A percentile compares a stretch with the other conserved stretches of the same genome.
Evolutionary conservation across 805 yeast species (phyloP).

Genomic region (Saccharomycopsis malanga): DNA sequence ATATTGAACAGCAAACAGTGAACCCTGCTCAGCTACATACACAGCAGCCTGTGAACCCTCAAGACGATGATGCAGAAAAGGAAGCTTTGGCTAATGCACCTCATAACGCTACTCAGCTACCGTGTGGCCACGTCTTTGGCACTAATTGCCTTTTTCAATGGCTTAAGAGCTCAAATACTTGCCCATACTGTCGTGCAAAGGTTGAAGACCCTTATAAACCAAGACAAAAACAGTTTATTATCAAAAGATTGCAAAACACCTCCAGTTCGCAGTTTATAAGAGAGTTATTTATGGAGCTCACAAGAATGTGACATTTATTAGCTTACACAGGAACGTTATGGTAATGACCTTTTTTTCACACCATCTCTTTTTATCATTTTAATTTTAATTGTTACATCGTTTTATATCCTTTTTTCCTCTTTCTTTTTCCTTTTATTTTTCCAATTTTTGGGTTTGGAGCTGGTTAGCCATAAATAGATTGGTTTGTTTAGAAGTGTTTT

Average conservation of each 20-base stretch:
- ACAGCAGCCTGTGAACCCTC: background rate
- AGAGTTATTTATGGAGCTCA: background rate
- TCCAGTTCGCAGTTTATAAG: background rate
- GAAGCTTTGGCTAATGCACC: background rate
- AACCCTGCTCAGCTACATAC: background rate
- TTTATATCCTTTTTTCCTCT: background rate
- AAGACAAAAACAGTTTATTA: background rate
- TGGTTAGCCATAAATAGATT: no score
- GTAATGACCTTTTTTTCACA: background rate
- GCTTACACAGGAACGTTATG: background rate
- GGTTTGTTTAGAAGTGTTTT: no score
- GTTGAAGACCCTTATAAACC: slow-evolving; percentile 31
- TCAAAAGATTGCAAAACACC: background rate
- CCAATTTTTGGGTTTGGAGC: background rate
- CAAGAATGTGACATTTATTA: background rate
- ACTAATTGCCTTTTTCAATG: slow-evolving; percentile 73
- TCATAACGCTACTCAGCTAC: slow-evolving; percentile 67
- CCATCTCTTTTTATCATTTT: background rate
- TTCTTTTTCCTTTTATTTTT: no score
- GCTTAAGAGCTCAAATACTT: slow-evolving; percentile 64
- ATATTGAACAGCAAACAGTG: background rate
- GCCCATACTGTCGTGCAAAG: slow-evolving; percentile 76
- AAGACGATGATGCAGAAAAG: background rate
- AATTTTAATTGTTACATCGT: background rate
- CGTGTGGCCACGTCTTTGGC: slow-evolving; percentile 86